Percentiles rank a stretch among this genome's conserved stretches.
Conservation (phyloP, 208 protist genomes). For the Trypanosoma rangeli region DNA sequence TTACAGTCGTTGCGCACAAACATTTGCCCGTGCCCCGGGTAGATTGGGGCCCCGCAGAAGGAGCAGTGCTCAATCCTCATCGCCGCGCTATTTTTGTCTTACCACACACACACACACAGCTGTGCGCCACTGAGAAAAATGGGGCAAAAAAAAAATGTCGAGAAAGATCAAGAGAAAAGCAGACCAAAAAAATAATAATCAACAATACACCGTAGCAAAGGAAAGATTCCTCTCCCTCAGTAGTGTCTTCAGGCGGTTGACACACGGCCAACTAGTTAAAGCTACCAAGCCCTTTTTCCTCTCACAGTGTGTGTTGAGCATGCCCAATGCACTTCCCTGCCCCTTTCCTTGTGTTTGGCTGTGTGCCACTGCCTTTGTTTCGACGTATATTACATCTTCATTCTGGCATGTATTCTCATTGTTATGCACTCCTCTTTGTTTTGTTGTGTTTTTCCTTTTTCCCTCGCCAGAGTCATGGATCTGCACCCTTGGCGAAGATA, state of each 20-base stretch:
- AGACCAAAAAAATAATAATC: not conserved
- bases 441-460: not conserved
- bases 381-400: not conserved
- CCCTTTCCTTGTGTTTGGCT: too few relatives aligned
- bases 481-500: not conserved
- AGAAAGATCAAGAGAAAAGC: not conserved
- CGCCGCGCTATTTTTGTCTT: slow-evolving; percentile 2
- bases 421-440: too few relatives aligned
- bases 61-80: slow-evolving; percentile 99
- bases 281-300: not conserved
- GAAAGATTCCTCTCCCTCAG: not conserved
- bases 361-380: not conserved
- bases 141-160: slow-evolving; percentile 6
- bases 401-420: not conserved
- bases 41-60: slow-evolving; percentile 97
- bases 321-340: not conserved
- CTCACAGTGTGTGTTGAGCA: not conserved
- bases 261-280: not conserved
- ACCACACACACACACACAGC: not conserved
- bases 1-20: slow-evolving; percentile 99
- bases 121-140: not conserved
- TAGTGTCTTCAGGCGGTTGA: not conserved
- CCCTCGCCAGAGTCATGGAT: not conserved
- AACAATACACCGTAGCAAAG: not conserved
- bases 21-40: slow-evolving; percentile 98